Evolutionary conservation across 371 early-diverging fungal genomes (phyloP), one percentile per base, ranked within the genome.

Genomic region (Apophysomyces elegans): DNA sequence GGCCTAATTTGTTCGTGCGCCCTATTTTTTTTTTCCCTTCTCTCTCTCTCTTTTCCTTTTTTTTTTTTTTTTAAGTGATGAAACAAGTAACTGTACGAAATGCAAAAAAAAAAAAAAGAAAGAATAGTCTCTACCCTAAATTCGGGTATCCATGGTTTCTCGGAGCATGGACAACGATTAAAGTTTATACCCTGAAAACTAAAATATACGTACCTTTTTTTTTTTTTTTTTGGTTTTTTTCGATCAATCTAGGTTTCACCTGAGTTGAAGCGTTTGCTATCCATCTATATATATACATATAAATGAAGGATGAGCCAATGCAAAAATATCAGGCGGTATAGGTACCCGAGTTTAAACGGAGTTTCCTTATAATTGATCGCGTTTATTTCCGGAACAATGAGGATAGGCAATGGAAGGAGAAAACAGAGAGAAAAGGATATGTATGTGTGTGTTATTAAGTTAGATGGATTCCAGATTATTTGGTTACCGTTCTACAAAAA

Each of bases 341-440:
- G 54, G n/a, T 50, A 50, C 54, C 54, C 54, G 54, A 50, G 8
- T 50, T 21, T 26, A 50, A 50, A 16, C 54, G 54, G 54, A 50
- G 54, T 50, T 50, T 50, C 11, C 32, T 11, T 47, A 47, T n/a
- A 50, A 21, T 21, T 50, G n/a, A 21, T 50, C 21, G 54, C 54
- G 32, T 50, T 50, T 50, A 50, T 50, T 50, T 50, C 54, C 54
- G 54, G 54, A 50, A 50, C 54, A 50, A 50, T 50, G 54, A 35
- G 21, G 16, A 50, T 50, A 35, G 54, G 21, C 21, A 50, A 21
- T 21, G 21, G 32, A 26, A 26, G 32, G 32, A 26, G 2, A 26
- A 26, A 26, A 26, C 32, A 26, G 32, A 26, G 32, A 26, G 32
- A 26, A 2, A 26, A 26, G 32, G 32, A 26, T 26, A 26, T 26